Evolutionary conservation across 495 filamentous ascomycete species (phyloP), one percentile per base, ranked within the genome.

Genomic region (Penicillium lividum): DNA sequence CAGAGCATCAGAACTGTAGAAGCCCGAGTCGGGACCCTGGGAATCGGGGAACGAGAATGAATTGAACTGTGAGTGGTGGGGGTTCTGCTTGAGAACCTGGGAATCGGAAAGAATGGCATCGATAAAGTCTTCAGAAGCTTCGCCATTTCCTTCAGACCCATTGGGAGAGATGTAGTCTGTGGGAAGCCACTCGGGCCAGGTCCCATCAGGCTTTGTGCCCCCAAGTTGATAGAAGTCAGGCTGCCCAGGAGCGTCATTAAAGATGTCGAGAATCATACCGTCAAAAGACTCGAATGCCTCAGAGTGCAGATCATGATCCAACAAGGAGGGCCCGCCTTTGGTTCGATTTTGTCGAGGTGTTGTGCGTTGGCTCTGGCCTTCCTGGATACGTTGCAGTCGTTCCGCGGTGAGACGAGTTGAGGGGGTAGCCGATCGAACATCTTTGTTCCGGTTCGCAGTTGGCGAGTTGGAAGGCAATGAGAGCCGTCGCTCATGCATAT

Each of bases 401-500:
- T 75, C 69, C 22, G 73, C 72, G 30, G 73, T 67, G 18, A 74
- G 60, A 27, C 66, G 73, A 36, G 73, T 69, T 11, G 74, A 68
- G 7, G 68, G 65, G n/a, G 64, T 55, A 16, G 65, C 56, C 11
- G 49, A 48, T 27, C 57, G 53, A 7, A 59, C 50, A 16, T 73
- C 65, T 56, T 68, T 74, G 33, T 65, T 68, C 30, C 57, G 54
- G 36, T 59, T 68, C 43, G 61, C 56, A 7, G 65, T 72, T 34
- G 76, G 77, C 1, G 77, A 78, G 42, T 68, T 66, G 53, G 54
- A 67, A 25, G 73, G 70, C 31, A 76, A 49, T 5, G 66, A 74
- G 52, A 65, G 71, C 50, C 70, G 82, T 81, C 60, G 81, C 72
- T 64, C 83, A 69, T 58, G 78, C 80, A 52, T 60, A 50, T 77